Evolutionary conservation across 1,284 basidiomycete species (phyloP), one percentile per base, ranked within the genome.

Genomic region (Trametes polyzona): DNA sequence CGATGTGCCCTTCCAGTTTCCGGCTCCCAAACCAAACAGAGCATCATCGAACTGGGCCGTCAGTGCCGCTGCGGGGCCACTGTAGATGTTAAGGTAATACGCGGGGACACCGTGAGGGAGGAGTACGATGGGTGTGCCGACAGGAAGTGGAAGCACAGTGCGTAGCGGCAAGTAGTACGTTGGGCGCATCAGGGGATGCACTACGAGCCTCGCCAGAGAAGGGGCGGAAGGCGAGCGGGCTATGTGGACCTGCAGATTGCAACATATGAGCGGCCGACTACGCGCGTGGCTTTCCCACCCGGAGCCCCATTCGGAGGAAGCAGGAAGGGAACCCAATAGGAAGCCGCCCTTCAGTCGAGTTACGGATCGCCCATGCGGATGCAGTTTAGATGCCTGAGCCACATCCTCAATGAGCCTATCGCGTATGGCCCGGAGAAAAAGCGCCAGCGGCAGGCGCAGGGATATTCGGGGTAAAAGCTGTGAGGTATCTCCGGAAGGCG

Each of bases 81-180:
- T 74, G 66, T 90, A 91, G 11, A 75, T 73, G 16, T 82, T 78
- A 30, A 91, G 74, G 62, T 82, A 89, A 69, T 86, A 90, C 1
- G 90, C 90, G 5, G 90, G 89, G 2, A 81, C 84, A 21, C 82
- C 86, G 61, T 86, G 80, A 1, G 90, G 89, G 23, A 91, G 75
- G 4, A 92, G 74, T 9, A 76, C 78, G 40, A 92, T 83, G 5
- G 88, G 88, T 14, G 83, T 78, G 17, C 89, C 88, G 5, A 83
- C 69, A 26, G 79, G 69, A 11, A 82, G 70, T 6, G 82, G 81
- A 6, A 78, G 69, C 24, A 70, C 68, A 10, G 66, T 58, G 24
- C 66, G 64, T 0, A 86, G 70, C 3, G 79, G 77, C 36, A 80
- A 67, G 59, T 79, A 83, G 21, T 81, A 77, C 1, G 88, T 87